Base-by-base conservation (phyloP, 2,329 filamentous ascomycete species). In the Cordyceps javanica region DNA sequence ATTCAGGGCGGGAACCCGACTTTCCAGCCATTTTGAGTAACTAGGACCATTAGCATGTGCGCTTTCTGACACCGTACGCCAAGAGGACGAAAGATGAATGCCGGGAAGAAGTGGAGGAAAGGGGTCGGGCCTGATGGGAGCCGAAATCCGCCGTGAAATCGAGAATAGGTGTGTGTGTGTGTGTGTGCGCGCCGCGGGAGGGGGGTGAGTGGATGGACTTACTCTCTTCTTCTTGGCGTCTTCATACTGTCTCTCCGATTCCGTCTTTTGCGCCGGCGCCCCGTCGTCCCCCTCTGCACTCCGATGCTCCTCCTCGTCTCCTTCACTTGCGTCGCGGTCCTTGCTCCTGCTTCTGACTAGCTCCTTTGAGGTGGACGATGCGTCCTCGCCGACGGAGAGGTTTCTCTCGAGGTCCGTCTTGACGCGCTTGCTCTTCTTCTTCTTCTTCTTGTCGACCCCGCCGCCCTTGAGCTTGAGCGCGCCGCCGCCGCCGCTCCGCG, bases 381-480 rank as follows among this genome's bases (percentile, higher is more conserved):
- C 65, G 13, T 65, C 60, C 50, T 63, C 64, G 50, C 68, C 71
- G 4, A 65, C 64, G 9, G 75, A 68, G 8, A 81, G 69, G 46
- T 75, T 75, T 66, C 75, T 80, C 58, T 80, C 78, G 30, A 82
- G 70, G 36, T 75, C 74, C 52, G 67, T 67, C 63, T 73, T 72
- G 63, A 74, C 75, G 62, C 75, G 72, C 66, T 74, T 75, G 62
- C 75, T 77, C 66, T 77, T 82, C 72, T 86, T 89, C 72, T 86
- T 89, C 69, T 85, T 88, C 67, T 83, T 76, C 67, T 82, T 86
- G 61, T 80, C 71, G 30, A 83, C 76, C 66, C 85, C 86, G 61
- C 77, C 82, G 67, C 91, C 91, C 76, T 97, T 97, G 60, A 97
- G 82, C 69, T 90, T 93, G 34, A 97, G 82, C 60, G 87, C 88